phyloP scores from a whole-genome alignment of 441 rosid genomes.

The Populus hybrid region DNA sequence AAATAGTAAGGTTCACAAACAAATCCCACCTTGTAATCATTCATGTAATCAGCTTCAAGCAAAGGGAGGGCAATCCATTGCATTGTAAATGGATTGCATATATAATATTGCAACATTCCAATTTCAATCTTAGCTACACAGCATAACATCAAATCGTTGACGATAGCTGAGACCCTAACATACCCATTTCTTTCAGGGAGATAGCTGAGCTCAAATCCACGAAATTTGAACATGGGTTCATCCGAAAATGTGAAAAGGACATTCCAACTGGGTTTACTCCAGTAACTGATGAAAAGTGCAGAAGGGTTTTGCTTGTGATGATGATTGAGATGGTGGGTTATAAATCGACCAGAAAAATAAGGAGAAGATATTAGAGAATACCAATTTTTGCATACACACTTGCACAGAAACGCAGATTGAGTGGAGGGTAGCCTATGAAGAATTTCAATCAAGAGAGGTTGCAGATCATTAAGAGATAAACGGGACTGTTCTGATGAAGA shows the following conservation, averaged over 20 bases:
- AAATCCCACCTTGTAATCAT: not conserved
- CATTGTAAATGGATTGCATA: not conserved
- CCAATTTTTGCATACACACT: not conserved
- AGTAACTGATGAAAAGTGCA: not conserved
- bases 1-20: not conserved
- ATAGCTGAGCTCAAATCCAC: not conserved
- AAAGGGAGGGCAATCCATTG: not conserved
- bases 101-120: not conserved
- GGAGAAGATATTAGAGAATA: not conserved
- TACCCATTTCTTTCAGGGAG: not conserved
- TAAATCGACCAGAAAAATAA: not conserved
- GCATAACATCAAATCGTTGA: not conserved
- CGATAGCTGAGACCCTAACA: not conserved
- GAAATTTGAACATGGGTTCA: not conserved
- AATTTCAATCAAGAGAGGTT: not conserved
- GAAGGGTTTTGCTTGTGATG: not conserved
- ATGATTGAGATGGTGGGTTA: not conserved
- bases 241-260: too few relatives aligned
- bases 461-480: not conserved
- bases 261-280: too few relatives aligned
- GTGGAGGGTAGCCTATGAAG: not conserved
- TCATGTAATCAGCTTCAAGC: not conserved
- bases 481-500: not conserved
- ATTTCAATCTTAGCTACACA: not conserved
- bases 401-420: not conserved